Evolutionary conservation across 2,329 filamentous ascomycete species (phyloP), one percentile per base, ranked within the genome.

Genomic region (Pseudogymnoascus sp.): DNA sequence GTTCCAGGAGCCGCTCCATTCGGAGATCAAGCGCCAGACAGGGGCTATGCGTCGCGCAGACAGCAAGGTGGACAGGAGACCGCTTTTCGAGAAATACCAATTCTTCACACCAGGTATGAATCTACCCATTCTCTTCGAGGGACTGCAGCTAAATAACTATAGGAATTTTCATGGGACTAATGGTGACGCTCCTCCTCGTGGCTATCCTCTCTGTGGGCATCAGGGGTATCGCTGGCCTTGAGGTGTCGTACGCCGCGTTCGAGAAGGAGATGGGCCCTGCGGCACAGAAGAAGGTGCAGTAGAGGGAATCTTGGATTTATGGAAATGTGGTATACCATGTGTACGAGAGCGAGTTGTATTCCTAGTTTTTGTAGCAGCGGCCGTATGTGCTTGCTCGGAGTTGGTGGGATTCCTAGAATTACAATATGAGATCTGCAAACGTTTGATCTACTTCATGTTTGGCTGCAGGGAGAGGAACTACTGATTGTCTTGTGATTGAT

Each of bases 211-310:
- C 88, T 69, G 87, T 93, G 64, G 95, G 89, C 13, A 78, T 98
- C 63, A 85, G 77, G 65, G 92, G 90, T 13, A 81, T 98, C 11
- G 80, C 84, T 6, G 93, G 91, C 69, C 81, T 99, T 16, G 83
- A 97, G 75, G 91, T 98, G 31, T 90, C 91, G 0, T 98, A 98
- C 75, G 92, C 90, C 67, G 92, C 95, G 1, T 99, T 98, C 74
- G 93, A 96, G 75, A 97, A 96, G 81, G 93, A 97, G 71, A 96
- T 92, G 81, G 91, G 92, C 0, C 90, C 92, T n/a, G 81, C 86
- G 39, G 89, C 89, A 34, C 90, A 96, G 77, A 96, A 93, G 85
- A 96, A 92, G 80, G 83, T 88, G 77, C 83, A 82, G 70, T 78
- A 76, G 36, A 41, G 14, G 16, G 19, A 14, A 4, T 10, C 19